A percentile compares a stretch with the other conserved stretches of the same genome.
These are phyloP conservation scores for Cladorrhinum samala DNA, from an alignment of 495 filamentous ascomycete genomes.

Conservation along the genomic window DNA sequence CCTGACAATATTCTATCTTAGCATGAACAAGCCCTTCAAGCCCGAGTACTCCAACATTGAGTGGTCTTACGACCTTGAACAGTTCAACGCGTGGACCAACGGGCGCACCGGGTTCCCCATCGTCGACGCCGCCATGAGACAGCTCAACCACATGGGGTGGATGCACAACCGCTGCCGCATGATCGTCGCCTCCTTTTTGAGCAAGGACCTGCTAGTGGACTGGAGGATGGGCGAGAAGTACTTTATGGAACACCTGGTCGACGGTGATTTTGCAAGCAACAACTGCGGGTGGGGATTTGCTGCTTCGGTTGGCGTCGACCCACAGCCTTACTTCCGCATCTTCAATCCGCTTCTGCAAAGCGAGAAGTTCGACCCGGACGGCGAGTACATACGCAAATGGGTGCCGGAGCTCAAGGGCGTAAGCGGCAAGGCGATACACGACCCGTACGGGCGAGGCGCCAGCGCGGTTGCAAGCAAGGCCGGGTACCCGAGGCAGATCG, in stretches of 20 bases:
- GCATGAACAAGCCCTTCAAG: slow-evolving; percentile 94
- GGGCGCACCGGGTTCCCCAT: slow-evolving; percentile 81
- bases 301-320: slow-evolving; percentile 75
- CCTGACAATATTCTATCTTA: slow-evolving; percentile 24
- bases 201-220: slow-evolving; percentile 82
- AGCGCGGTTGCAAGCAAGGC: slow-evolving; percentile 51
- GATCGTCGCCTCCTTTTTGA: slow-evolving; percentile 80
- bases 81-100: slow-evolving; percentile 68
- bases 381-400: slow-evolving; percentile 68
- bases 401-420: slow-evolving; percentile 61
- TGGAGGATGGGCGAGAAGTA: slow-evolving; percentile 86
- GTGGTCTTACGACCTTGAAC: slow-evolving; percentile 67
- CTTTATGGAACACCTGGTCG: slow-evolving; percentile 84
- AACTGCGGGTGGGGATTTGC: slow-evolving; percentile 91
- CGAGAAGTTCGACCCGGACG: slow-evolving; percentile 70
- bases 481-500: slow-evolving; percentile 69
- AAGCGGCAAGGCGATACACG: slow-evolving; percentile 56
- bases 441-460: slow-evolving; percentile 65
- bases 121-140: slow-evolving; percentile 90
- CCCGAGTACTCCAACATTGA: slow-evolving; percentile 74
- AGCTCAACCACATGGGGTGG: slow-evolving; percentile 62
- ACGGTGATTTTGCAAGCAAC: slow-evolving; percentile 89
- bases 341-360: slow-evolving; percentile 86
- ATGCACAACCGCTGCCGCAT: slow-evolving; percentile 92
- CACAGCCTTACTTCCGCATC: slow-evolving; percentile 87